These are phyloP conservation scores for Sporothrix curviconia DNA, from an alignment of 2,329 filamentous ascomycete species.

Conservation along the genomic window DNA sequence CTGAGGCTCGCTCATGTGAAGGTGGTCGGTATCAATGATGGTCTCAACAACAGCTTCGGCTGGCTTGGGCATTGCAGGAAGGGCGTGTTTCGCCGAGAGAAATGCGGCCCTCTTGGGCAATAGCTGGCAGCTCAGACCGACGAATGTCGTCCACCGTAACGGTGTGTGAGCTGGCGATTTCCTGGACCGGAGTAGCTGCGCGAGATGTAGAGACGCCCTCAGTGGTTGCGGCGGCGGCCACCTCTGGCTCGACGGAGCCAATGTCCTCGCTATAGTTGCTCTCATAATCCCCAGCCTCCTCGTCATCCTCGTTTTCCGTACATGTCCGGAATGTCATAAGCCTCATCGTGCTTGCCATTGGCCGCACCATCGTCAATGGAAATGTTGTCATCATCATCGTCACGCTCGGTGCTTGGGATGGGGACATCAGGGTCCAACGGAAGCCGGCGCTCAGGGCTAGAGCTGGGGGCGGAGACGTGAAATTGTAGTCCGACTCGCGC, in stretches of 20 bases:
- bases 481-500: conserved; percentile 55
- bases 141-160: conserved; percentile 17
- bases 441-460: conserved; percentile 51
- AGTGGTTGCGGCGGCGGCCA: conserved; percentile 25
- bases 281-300: conserved; percentile 42
- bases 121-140: conserved; percentile 6
- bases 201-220: conserved; percentile 51
- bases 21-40: no score
- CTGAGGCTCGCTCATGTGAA: conserved; percentile 21
- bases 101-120: conserved; percentile 19
- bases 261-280: conserved; percentile 52
- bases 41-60: conserved; percentile 34
- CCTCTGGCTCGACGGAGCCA: conserved; percentile 25
- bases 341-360: conserved; percentile 42
- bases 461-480: conserved; percentile 55
- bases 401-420: conserved; percentile 71
- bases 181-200: conserved; percentile 34
- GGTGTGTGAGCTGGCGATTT: conserved; percentile 18
- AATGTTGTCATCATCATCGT: conserved; percentile 16
- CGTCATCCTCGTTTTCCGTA: conserved; percentile 38
- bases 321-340: conserved; percentile 29
- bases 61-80: conserved; percentile 16
- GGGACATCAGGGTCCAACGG: conserved; percentile 80
- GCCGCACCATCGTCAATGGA: conserved; percentile 43
- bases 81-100: conserved; percentile 15